Conservation (phyloP, 305 asterid genomes). For the Solanum chacoense region DNA sequence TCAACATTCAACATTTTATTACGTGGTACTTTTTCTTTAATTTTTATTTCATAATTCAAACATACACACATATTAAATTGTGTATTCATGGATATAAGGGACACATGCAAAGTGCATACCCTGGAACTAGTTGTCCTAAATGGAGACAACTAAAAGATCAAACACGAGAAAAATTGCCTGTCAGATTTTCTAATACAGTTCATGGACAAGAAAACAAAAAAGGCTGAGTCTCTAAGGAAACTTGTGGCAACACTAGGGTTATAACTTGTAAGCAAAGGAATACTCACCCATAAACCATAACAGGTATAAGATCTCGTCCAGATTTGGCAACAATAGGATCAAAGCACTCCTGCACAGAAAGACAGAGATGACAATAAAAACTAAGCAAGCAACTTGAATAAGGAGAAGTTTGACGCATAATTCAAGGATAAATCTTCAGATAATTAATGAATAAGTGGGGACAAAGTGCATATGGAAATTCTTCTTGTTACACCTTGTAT, state of each 20-base stretch:
- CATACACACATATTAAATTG: neutral
- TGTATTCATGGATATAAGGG: neutral
- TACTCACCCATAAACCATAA: constrained; percentile 97
- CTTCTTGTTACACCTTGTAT: neutral
- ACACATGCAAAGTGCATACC: neutral
- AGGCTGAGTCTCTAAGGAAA: neutral
- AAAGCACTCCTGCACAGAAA: constrained; percentile 74
- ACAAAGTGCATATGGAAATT: neutral
- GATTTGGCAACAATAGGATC: constrained; percentile 93
- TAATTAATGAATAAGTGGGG: neutral
- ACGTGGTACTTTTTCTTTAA: neutral
- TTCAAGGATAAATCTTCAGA: neutral
- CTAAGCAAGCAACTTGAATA: neutral
- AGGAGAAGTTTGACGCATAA: neutral
- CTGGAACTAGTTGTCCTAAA: neutral
- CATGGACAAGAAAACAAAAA: neutral
- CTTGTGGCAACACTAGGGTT: neutral
- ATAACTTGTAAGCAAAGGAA: neutral
- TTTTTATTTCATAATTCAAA: neutral
- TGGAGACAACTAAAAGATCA: neutral
- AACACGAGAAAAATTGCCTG: neutral
- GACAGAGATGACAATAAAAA: neutral
- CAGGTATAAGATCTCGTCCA: constrained; percentile 96
- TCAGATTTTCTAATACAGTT: neutral
- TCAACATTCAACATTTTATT: neutral